Evolutionary conservation across 352 stramenopile genomes (phyloP), one percentile per base, ranked within the genome.

Genomic region (Phytopythium ostracodes): DNA sequence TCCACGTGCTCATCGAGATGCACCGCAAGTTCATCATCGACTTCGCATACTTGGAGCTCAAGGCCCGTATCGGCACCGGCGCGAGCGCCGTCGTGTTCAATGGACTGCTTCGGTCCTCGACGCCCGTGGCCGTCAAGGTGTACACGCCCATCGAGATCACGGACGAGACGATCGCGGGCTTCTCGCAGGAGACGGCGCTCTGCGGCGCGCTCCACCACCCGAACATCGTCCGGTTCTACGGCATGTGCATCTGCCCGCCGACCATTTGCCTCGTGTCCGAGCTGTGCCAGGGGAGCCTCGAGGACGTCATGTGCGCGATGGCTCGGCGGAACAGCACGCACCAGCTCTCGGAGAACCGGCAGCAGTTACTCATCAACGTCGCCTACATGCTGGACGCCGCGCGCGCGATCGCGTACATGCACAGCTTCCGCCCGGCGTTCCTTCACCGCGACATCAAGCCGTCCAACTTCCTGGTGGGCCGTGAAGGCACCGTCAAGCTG

Each of bases 391-490:
- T 87, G n/a, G 81, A 89, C 33, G 82, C 82, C 8, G 76, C 83
- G 2, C 74, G 84, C 18, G 74, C 81, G 10, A 76, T 92, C 0
- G 81, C 81, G 1, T 92, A 92, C 51, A 65, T 92, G 46, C 84
- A 93, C 68, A 90, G 77, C 65, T 91, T 91, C 62, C 72, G 71
- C 0, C 82, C 81, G 18, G 67, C 80, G 7, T 91, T 94, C 65
- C 56, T 94, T 15, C 83, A 92, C 42, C 81, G 84, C 7, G 83
- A 92, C 61, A 89, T 94, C 62, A 91, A 91, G 33, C 81, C 83
- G 0, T 70, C 65, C 33, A 94, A 91, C 66, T 92, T 92, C 58
- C 67, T 92, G 2, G 72, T 94, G 15, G 79, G 89, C 66, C 60
- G 60, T 1, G 67, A 88, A 31, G 70, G 64, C 44, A 82, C 54